Percentiles rank a stretch among this genome's conserved stretches.
phyloP scores from a whole-genome alignment of 1,284 basidiomycete species.

The Naganishia sp. region DNA sequence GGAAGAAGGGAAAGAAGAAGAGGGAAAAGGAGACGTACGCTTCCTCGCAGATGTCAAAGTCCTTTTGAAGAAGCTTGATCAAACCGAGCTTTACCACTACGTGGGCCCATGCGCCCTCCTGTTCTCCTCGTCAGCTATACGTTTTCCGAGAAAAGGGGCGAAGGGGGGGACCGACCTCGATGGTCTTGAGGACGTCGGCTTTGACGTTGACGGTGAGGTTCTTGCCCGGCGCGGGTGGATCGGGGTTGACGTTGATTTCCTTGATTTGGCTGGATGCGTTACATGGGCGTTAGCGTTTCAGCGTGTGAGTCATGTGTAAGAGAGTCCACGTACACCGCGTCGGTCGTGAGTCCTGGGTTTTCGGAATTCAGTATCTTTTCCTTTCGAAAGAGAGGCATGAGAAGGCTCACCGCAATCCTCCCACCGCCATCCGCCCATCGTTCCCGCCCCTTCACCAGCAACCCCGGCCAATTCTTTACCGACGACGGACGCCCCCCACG shows the following conservation, averaged over 20 bases:
- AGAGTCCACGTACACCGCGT: conserved; percentile 46
- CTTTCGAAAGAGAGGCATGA: not conserved
- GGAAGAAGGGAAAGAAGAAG: not conserved
- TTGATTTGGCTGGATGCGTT: conserved; percentile 56
- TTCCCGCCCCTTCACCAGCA: conserved; percentile 43
- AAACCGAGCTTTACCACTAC: conserved; percentile 85
- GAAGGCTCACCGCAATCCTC: conserved; percentile 51
- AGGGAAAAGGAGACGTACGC: conserved; percentile 63
- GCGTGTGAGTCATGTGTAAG: no score
- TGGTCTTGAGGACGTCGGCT: conserved; percentile 61
- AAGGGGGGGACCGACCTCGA: conserved; percentile 62
- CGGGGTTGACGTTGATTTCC: conserved; percentile 69
- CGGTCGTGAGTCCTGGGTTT: conserved; percentile 46
- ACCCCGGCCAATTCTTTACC: conserved; percentile 36
- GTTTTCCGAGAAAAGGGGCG: not conserved
- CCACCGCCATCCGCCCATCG: conserved; percentile 50
- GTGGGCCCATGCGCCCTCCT: conserved; percentile 89
- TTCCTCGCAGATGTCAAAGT: conserved; percentile 85
- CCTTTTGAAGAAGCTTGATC: conserved; percentile 77
- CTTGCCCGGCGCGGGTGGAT: conserved; percentile 79
- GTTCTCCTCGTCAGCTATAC: not conserved
- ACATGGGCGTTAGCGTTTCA: no score
- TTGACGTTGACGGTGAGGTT: conserved; percentile 77
- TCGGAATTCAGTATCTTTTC: not conserved
- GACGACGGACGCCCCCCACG: conserved; percentile 4